phyloP scores from a whole-genome alignment of 2,329 filamentous ascomycete species.

The Fusarium sp. region DNA sequence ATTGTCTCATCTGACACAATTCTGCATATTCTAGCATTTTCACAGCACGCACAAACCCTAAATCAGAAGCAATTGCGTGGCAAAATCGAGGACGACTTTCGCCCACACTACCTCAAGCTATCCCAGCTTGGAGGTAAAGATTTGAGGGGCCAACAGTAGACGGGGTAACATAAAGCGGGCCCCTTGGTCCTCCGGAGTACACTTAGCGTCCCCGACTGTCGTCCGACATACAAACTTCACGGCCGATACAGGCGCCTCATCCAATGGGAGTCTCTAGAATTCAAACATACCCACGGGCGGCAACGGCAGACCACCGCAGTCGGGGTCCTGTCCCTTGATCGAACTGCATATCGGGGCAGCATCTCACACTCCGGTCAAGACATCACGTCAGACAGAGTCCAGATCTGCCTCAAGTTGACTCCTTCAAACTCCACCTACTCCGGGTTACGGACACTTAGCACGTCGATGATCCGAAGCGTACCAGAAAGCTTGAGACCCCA shows the following conservation, averaged over 20 bases:
- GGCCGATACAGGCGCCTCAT: conserved; percentile 20
- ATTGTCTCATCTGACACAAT: neutral
- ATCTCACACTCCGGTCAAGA: conserved; percentile 9
- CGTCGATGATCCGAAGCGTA: neutral
- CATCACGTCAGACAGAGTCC: conserved; percentile 11
- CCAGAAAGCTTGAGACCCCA: neutral
- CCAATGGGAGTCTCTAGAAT: conserved; percentile 21
- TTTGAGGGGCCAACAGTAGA: neutral
- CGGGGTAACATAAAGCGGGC: conserved; percentile 21
- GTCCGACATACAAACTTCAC: conserved; percentile 10
- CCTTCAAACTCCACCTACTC: conserved; percentile 27
- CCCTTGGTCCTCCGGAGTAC: conserved; percentile 19
- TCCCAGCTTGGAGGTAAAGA: conserved; percentile 26
- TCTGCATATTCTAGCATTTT: neutral
- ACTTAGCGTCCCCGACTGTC: conserved; percentile 28
- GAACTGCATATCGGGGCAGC: conserved; percentile 23
- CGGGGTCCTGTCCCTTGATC: conserved; percentile 7
- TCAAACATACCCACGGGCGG: conserved; percentile 13
- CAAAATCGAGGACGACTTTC: conserved; percentile 13
- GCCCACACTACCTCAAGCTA: conserved; percentile 18
- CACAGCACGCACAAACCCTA: neutral
- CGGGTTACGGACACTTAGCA: conserved; percentile 20
- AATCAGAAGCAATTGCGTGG: conserved; percentile 10
- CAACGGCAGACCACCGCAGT: conserved; percentile 17
- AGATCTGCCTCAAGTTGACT: conserved; percentile 19